Evolutionary conservation across 192 early-diverging fungal species (phyloP).

Genomic region (Mortierella alpina): DNA sequence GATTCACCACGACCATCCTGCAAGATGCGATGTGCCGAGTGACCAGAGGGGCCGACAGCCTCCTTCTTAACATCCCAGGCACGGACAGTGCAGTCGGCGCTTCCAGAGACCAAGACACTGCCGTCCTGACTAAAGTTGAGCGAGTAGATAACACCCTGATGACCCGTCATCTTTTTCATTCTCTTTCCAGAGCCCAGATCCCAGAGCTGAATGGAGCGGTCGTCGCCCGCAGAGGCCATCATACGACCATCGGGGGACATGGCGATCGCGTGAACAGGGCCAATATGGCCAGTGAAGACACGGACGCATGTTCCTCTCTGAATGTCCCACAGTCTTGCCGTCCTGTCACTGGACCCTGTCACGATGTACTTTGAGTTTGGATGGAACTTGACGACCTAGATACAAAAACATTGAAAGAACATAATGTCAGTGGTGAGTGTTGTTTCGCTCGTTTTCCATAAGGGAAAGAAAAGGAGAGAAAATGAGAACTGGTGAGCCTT

Average conservation of each 20-base stretch:
- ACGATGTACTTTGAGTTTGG: constrained; percentile 95
- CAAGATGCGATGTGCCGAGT: constrained; percentile 23
- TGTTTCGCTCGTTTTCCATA: background rate
- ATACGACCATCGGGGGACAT: constrained; percentile 92
- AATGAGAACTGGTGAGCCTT: constrained; percentile 31
- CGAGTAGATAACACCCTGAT: constrained; percentile 85
- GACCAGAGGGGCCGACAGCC: constrained; percentile 1
- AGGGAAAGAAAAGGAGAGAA: background rate
- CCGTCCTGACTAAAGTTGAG: constrained; percentile 88
- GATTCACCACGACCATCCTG: constrained; percentile 30
- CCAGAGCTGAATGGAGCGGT: constrained; percentile 86
- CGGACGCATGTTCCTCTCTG: constrained; percentile 91
- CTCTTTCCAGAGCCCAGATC: constrained; percentile 87
- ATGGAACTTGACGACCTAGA: constrained; percentile 90
- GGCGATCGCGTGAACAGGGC: constrained; percentile 84
- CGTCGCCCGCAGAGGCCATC: constrained; percentile 93
- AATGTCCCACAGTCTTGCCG: constrained; percentile 92
- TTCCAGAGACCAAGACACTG: constrained; percentile 83
- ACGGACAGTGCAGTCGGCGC: constrained; percentile 90
- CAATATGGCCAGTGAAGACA: constrained; percentile 89
- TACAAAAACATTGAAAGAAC: background rate
- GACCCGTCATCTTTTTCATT: constrained; percentile 88
- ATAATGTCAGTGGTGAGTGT: background rate
- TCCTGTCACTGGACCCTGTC: constrained; percentile 92
- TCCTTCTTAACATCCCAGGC: constrained; percentile 88